phyloP scores from a whole-genome alignment of 768 basidiomycete genomes.

The Amanita exitialis region DNA sequence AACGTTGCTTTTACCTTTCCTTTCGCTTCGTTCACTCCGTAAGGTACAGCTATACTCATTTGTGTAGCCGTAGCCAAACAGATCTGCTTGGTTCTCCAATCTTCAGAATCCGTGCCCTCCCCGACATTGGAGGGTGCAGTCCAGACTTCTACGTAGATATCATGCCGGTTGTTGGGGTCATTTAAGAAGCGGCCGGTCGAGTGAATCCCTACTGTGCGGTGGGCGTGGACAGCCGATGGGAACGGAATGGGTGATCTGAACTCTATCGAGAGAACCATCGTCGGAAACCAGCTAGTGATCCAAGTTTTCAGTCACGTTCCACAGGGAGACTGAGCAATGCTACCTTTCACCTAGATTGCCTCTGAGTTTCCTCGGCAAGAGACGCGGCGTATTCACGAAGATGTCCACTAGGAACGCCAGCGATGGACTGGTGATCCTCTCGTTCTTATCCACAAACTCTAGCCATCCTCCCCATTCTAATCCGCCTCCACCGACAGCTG shows the following conservation, averaged over 20 bases:
- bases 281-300: constrained; percentile 43
- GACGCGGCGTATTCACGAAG: constrained; percentile 31
- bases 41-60: constrained; percentile 42
- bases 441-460: constrained; percentile 28
- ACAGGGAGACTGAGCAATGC: neutral
- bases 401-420: constrained; percentile 53
- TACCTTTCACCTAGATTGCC: constrained; percentile 25
- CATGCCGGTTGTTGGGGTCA: constrained; percentile 46
- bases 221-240: constrained; percentile 27
- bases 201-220: constrained; percentile 49
- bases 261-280: constrained; percentile 48
- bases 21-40: constrained; percentile 8
- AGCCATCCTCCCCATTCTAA: constrained; percentile 53
- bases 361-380: constrained; percentile 37
- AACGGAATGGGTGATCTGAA: constrained; percentile 51
- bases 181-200: constrained; percentile 40
- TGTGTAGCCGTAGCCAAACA: constrained; percentile 55
- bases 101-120: constrained; percentile 26
- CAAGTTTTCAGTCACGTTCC: neutral
- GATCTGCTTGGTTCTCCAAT: constrained; percentile 53
- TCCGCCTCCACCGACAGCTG: constrained; percentile 41
- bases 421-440: constrained; percentile 34
- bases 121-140: constrained; percentile 49
- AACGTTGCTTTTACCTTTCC: constrained; percentile 13
- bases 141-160: constrained; percentile 54